A percentile compares a stretch with the other conserved stretches of the same genome.
Conservation (phyloP, 805 yeast genomes). For the Hanseniaspora lindneri region DNA sequence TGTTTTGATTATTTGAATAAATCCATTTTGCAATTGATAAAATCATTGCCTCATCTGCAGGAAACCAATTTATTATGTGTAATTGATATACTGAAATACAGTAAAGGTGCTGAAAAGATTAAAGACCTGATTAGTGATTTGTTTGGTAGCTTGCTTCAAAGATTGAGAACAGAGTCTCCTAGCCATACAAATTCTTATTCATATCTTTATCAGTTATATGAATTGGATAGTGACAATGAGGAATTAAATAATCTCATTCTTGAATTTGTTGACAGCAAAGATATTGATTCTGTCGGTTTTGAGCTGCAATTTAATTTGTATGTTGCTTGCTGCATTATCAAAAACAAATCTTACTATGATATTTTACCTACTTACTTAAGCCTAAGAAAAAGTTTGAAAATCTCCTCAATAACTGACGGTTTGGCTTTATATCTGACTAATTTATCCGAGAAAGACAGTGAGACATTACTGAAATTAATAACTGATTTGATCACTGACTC, state of each 20-base stretch:
- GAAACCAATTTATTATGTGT: neutral
- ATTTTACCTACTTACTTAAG: conserved; percentile 5
- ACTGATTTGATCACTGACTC: neutral
- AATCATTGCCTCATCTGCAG: neutral
- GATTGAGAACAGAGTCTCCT: neutral
- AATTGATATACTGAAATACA: neutral
- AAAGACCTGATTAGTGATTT: neutral
- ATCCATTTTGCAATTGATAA: neutral
- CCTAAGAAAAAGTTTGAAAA: neutral
- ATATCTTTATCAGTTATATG: neutral
- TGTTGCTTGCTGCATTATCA: conserved; percentile 2
- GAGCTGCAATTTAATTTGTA: neutral
- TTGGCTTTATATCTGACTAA: neutral
- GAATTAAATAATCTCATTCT: neutral
- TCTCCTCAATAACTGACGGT: neutral
- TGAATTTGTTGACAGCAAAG: neutral
- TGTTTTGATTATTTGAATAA: conserved; percentile 3
- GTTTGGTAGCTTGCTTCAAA: neutral
- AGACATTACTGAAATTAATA: neutral
- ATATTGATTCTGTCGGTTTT: neutral
- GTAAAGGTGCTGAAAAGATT: neutral
- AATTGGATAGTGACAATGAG: neutral
- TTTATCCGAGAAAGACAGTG: neutral
- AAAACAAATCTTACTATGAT: neutral
- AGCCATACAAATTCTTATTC: neutral